Evolutionary conservation across 768 basidiomycete species (phyloP).

Genomic region (Panus rudis): DNA sequence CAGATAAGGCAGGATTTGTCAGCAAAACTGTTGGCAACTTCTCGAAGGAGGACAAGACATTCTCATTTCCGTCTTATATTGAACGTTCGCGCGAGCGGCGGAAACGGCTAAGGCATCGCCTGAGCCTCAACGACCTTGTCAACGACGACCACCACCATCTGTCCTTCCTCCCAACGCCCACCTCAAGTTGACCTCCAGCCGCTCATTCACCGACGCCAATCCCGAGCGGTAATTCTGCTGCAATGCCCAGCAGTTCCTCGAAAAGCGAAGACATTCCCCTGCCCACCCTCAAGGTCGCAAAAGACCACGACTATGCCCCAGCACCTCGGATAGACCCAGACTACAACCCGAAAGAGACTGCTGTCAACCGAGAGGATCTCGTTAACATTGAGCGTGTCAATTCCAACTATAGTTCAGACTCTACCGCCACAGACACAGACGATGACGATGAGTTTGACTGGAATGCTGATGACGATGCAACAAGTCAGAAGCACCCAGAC

Average conservation of each 20-base stretch:
- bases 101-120: no score
- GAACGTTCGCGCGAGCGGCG: no score
- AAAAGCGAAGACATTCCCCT: slow-evolving; percentile 8
- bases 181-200: no score
- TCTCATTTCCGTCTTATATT: no score
- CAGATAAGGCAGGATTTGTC: no score
- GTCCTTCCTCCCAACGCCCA: no score
- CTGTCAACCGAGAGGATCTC: slow-evolving; percentile 15
- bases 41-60: no score
- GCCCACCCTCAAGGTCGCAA: slow-evolving; percentile 3
- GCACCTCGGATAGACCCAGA: neutral
- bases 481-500: slow-evolving; percentile 18
- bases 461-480: slow-evolving; percentile 53
- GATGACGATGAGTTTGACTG: slow-evolving; percentile 70
- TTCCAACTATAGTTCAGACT: slow-evolving; percentile 10
- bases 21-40: no score
- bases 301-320: slow-evolving; percentile 8
- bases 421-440: slow-evolving; percentile 40
- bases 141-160: no score
- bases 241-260: neutral
- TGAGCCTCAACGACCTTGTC: no score
- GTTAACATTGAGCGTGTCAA: slow-evolving; percentile 11
- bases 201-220: no score
- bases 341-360: neutral
- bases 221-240: no score